Evolutionary conservation across 2,329 filamentous ascomycete genomes (phyloP), one percentile per base, ranked within the genome.

Genomic region (Fusarium subglutinans): DNA sequence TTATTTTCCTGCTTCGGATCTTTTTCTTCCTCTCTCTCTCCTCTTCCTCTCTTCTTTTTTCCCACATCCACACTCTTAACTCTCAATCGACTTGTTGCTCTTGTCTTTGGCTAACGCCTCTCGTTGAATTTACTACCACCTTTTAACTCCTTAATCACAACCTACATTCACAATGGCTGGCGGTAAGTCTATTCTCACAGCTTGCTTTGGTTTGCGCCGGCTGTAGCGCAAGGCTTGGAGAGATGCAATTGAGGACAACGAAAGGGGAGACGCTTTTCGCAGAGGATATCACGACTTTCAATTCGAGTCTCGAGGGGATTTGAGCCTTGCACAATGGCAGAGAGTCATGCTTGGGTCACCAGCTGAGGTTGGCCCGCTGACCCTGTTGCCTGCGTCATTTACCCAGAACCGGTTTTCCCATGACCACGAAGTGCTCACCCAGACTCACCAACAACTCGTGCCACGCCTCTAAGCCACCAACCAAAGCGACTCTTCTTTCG

Each of bases 161-260:
- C 61, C 72, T 66, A 73, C 66, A 74, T 66, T 75, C 81, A 85
- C 80, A 82, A 85, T 85, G 84, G 83, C 84, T 82, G 83, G 83
- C 78, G 83, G 84, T 85, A 83, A 85, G 84, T 85, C 47, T 61
- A 54, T 51, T 40, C 50, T 44, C 30, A 33, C 28, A 48, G 37
- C 37, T 22, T 53, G 30, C 30, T 26, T 51, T 69, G 47, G 41
- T 70, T 68, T 68, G 64, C 69, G 72, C 72, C 57, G 38, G 55
- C 26, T 45, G 22, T 43, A 44, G 38, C 24, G 56, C 59, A 55
- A 26, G 37, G 55, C 41, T 65, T 45, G 51, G 62, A 40, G 71
- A 68, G 69, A 47, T 26, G 56, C 75, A 78, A 78, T 78, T 76
- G 71, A 69, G 59, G 53, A 56, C 38, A 22, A 37, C 50, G 63